Base-by-base conservation (phyloP, 73 alveolate genomes). In the Paramecium sexaurelia region DNA sequence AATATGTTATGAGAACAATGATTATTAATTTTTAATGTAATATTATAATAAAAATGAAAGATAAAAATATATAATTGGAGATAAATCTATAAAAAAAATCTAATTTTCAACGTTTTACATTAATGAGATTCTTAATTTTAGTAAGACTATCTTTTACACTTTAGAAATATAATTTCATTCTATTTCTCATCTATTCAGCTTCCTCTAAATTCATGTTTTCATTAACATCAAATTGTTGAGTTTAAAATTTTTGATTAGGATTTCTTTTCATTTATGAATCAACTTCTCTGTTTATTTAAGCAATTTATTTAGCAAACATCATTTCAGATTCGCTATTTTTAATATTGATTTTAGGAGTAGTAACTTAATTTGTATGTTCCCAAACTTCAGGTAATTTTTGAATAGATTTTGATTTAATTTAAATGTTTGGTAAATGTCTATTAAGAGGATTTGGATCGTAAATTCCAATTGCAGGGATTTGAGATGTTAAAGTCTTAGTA, bases 241-340 rank as follows among this genome's bases (percentile, higher is more conserved):
- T 22, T 3, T 17, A 33, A 27, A 78, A 78, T 22, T 41, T 37
- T 40, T 78, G 6, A 41, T 78, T 78, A 24, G 90, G 90, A 41
- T 78, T 78, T 40, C 90, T 37, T 45, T 45, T 78, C 73, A 78
- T 78, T 41, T 78, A 27, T 78, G 11, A 45, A 1, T 78, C 90
- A 8, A 78, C 75, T 45, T 78, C 90, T 78, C 90, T 78, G 9
- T 78, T 78, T 45, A 78, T 78, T 78, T 78, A 22, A 3, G 90
- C 55, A 11, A 78, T 78, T 17, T 78, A 29, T 19, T 45, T 39
- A 9, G 90, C 90, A 78, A 41, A 78, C 71, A 78, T 78, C 73
- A 41, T 41, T 78, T 78, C 75, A 4, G 55, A 78, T 7, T 40
- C 90, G 22, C 55, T 43, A 78, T 78, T 78, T 22, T 41, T 78